Percentiles rank a stretch among this genome's conserved stretches.
phyloP scores from a whole-genome alignment of 1,284 basidiomycete genomes.

The Tylopilus orsonianus region DNA sequence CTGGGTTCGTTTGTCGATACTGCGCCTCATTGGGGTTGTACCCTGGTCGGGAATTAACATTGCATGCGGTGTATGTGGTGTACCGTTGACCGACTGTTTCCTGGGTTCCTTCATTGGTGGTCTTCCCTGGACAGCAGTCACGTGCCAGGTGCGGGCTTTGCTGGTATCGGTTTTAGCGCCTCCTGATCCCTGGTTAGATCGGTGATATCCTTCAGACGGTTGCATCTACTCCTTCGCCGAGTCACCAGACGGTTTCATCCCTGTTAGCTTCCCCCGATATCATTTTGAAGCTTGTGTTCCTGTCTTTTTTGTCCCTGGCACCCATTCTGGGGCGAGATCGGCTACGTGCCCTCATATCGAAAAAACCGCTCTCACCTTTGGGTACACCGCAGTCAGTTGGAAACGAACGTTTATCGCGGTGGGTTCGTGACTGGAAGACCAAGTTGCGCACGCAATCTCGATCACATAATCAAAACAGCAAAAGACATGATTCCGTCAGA shows the following conservation, averaged over 20 bases:
- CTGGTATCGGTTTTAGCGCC: conserved; percentile 13
- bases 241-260: conserved; percentile 69
- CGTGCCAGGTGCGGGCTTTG: conserved; percentile 64
- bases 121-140: conserved; percentile 81
- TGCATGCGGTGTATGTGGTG: conserved; percentile 86
- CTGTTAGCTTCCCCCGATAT: conserved; percentile 70
- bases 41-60: conserved; percentile 96
- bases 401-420: conserved; percentile 46
- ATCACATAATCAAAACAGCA: conserved; percentile 41
- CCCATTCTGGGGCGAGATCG: conserved; percentile 71
- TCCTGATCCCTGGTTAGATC: conserved; percentile 46
- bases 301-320: conserved; percentile 74
- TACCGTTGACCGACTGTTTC: conserved; percentile 71
- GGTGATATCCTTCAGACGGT: conserved; percentile 81
- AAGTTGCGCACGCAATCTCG: conserved; percentile 50
- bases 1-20: conserved; percentile 83
- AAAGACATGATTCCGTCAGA: conserved; percentile 43
- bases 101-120: conserved; percentile 80
- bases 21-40: conserved; percentile 86
- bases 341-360: conserved; percentile 57
- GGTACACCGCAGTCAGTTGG: conserved; percentile 21
- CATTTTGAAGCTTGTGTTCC: conserved; percentile 67
- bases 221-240: conserved; percentile 63
- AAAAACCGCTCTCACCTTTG: conserved; percentile 27
- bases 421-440: conserved; percentile 58